These are phyloP conservation scores for Catharanthus roseus DNA, from an alignment of 257 asterid species.

Conservation along the genomic window DNA sequence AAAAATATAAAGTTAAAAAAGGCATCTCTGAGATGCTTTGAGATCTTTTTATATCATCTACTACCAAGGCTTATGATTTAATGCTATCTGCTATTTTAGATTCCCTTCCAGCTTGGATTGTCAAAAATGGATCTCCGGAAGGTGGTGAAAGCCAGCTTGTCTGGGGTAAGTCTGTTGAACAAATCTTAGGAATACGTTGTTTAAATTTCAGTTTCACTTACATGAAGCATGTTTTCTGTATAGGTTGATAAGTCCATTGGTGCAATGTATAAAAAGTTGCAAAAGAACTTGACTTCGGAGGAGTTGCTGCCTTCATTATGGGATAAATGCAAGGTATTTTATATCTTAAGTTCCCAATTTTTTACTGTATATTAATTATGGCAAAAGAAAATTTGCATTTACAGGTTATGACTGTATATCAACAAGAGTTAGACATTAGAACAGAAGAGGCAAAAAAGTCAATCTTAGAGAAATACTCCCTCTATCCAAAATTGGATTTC, in stretches of 20 bases:
- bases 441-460: background rate
- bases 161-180: conserved; percentile 58
- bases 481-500: too few relatives aligned
- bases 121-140: conserved; percentile 86
- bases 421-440: conserved; percentile 6
- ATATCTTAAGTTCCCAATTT: background rate
- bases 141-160: conserved; percentile 77
- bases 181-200: conserved; percentile 7
- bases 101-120: conserved; percentile 85
- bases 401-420: background rate
- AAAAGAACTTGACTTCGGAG: conserved; percentile 78
- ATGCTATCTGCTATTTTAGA: conserved; percentile 36
- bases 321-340: conserved; percentile 95
- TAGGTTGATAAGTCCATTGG: conserved; percentile 86
- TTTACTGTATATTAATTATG: background rate
- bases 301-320: conserved; percentile 94
- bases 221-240: conserved; percentile 16
- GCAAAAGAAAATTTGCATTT: background rate
- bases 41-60: conserved; percentile 4
- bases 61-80: background rate
- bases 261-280: conserved; percentile 84
- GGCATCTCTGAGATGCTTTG: background rate
- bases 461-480: background rate
- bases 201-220: conserved; percentile 11
- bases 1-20: background rate